phyloP scores from a whole-genome alignment of 352 stramenopile genomes.

The Phytophthora fragariae region DNA sequence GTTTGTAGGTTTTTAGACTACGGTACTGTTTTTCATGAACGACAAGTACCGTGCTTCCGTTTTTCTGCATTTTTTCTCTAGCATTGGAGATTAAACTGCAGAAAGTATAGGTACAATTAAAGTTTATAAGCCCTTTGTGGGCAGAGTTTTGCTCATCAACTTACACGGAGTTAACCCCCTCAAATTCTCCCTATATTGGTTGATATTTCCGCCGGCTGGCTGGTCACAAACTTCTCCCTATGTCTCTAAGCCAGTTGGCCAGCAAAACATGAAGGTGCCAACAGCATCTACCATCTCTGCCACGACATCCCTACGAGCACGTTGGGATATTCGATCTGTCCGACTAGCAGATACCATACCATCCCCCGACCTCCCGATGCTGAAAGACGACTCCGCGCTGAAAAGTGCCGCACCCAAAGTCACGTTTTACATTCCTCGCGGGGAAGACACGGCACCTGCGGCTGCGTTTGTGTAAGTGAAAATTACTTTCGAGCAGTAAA shows the following conservation, averaged over 20 bases:
- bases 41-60: background rate
- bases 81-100: background rate
- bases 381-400: slow-evolving; percentile 15
- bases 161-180: background rate
- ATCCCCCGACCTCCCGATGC: slow-evolving; percentile 20
- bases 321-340: slow-evolving; percentile 16
- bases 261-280: slow-evolving; percentile 5
- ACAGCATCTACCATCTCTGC: slow-evolving; percentile 15
- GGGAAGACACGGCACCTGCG: slow-evolving; percentile 3
- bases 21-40: background rate
- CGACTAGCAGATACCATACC: slow-evolving; percentile 26
- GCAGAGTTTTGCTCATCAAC: background rate
- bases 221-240: slow-evolving; percentile 3
- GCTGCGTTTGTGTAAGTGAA: slow-evolving; percentile 22
- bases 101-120: no score
- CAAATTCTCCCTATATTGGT: slow-evolving; percentile 23
- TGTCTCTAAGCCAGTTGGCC: slow-evolving; percentile 15
- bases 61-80: background rate
- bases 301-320: slow-evolving; percentile 2
- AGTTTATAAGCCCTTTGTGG: no score
- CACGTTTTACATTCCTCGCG: slow-evolving; percentile 16
- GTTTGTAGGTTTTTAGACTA: background rate
- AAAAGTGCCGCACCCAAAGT: slow-evolving; percentile 13
- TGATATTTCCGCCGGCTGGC: slow-evolving; percentile 5
- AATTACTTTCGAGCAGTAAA: background rate